Base-by-base conservation (phyloP, 2,329 filamentous ascomycete genomes). In the Berkeleyomyces rouxiae region DNA sequence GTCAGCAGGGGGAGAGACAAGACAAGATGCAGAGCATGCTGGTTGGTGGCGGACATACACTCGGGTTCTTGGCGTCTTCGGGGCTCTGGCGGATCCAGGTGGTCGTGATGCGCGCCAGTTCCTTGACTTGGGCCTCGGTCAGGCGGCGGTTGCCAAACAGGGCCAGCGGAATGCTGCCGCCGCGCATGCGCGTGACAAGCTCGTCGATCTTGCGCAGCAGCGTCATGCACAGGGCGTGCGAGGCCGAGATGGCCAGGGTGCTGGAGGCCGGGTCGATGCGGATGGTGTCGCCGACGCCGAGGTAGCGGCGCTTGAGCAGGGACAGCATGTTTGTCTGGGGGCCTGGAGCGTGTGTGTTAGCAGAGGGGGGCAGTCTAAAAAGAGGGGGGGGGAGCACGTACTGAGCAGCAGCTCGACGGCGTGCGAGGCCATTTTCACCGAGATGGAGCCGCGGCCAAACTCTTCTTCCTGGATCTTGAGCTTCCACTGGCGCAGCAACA, bases 401-500 rank as follows among this genome's bases (percentile, higher is more conserved):
- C 79, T 70, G 55, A 74, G 71, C 33, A 82, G 69, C 3, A 80
- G 72, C 40, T 69, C 66, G 65, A 80, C 79, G 60, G 76, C 72
- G 1, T 70, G 61, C 10, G 72, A 72, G 10, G 70, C 68, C 23
- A 82, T 66, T 64, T 67, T 71, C 5, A 82, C 64, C 2, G 69
- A 70, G 1, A 74, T 68, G 40, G 71, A 70, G 4, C 80, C 80
- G 3, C 75, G 68, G 4, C 71, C 72, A 23, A 75, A 72, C 11
- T 75, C 67, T 13, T 78, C 68, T 65, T 81, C 77, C 61, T 74
- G 71, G 2, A 77, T 74, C 7, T 75, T 72, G n/a, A 83, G 66
- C 2, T 72, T 73, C 81, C 81, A 83, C 64, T 74, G 75, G 33
- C 74, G 70, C 10, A 73, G 73, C 72, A 83, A 71, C 61, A 83